Evolutionary conservation across 768 basidiomycete species (phyloP).

Genomic region (Pulveroboletus sp.): DNA sequence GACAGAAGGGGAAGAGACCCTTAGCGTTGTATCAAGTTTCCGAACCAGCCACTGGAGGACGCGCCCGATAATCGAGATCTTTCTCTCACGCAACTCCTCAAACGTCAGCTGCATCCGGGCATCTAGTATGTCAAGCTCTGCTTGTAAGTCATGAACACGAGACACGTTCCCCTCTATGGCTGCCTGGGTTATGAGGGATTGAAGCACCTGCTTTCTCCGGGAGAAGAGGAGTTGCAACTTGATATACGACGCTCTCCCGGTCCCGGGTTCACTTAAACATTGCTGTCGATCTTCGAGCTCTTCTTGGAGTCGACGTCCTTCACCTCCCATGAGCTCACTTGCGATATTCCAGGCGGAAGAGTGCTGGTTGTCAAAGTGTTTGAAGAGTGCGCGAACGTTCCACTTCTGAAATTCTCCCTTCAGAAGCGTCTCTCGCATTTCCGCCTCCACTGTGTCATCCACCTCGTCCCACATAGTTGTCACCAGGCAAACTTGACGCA

Average conservation of each 20-base stretch:
- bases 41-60: slow-evolving; percentile 6
- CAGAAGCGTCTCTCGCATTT: not conserved
- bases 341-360: slow-evolving; percentile 1
- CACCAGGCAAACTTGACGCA: slow-evolving; percentile 4
- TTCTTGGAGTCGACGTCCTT: not conserved
- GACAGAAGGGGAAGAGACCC: not conserved
- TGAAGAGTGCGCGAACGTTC: not conserved
- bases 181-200: not conserved
- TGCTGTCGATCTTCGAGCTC: slow-evolving; percentile 1
- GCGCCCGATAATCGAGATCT: not conserved
- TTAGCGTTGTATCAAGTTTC: not conserved
- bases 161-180: not conserved
- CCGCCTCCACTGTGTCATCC: not conserved
- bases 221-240: slow-evolving; percentile 1
- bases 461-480: too few relatives aligned
- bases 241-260: not conserved
- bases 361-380: slow-evolving; percentile 2
- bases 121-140: not conserved
- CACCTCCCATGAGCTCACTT: not conserved
- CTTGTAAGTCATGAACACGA: not conserved
- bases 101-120: not conserved
- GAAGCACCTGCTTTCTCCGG: not conserved
- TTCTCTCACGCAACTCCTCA: slow-evolving; percentile 2
- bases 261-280: not conserved
- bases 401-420: not conserved